These are phyloP conservation scores for Ogataea neopini DNA, from an alignment of 805 yeast genomes.

Conservation along the genomic window DNA sequence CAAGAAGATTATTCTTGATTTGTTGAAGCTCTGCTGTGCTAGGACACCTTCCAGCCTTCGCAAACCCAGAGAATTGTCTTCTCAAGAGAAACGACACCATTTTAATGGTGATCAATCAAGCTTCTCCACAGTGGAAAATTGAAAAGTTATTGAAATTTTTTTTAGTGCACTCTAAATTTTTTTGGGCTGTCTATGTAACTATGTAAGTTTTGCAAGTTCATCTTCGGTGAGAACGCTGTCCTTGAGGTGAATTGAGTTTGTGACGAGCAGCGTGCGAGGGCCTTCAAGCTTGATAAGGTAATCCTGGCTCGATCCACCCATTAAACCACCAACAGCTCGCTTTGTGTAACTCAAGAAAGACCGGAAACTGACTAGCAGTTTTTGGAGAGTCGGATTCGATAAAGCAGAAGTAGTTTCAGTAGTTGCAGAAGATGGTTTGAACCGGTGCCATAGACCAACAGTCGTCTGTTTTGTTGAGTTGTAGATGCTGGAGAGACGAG, in stretches of 20 bases:
- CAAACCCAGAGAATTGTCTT: slow-evolving; percentile 5
- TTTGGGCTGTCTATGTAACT: background rate
- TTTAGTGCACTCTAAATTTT: background rate
- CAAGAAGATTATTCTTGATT: slow-evolving; percentile 18
- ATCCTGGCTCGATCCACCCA: slow-evolving; percentile 25
- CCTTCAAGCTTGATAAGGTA: slow-evolving; percentile 32
- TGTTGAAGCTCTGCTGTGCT: slow-evolving; percentile 8
- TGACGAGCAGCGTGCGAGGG: slow-evolving; percentile 34
- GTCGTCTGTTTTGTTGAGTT: background rate
- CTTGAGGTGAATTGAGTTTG: slow-evolving; percentile 30
- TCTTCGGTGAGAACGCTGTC: slow-evolving; percentile 25
- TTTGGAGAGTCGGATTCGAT: background rate
- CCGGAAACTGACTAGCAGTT: slow-evolving; percentile 1
- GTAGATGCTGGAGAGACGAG: slow-evolving; percentile 5
- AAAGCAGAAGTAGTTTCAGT: background rate
- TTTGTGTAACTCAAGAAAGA: background rate
- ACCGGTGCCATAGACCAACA: background rate
- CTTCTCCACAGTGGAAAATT: too few species aligned
- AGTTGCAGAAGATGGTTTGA: background rate
- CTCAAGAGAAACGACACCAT: background rate
- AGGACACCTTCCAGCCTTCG: slow-evolving; percentile 8
- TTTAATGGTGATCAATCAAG: background rate
- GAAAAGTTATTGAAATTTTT: too few species aligned
- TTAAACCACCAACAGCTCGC: slow-evolving; percentile 12
- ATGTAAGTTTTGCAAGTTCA: slow-evolving; percentile 24